Base-by-base conservation (phyloP, 1,284 basidiomycete species). In the Microbotryum saponariae region DNA sequence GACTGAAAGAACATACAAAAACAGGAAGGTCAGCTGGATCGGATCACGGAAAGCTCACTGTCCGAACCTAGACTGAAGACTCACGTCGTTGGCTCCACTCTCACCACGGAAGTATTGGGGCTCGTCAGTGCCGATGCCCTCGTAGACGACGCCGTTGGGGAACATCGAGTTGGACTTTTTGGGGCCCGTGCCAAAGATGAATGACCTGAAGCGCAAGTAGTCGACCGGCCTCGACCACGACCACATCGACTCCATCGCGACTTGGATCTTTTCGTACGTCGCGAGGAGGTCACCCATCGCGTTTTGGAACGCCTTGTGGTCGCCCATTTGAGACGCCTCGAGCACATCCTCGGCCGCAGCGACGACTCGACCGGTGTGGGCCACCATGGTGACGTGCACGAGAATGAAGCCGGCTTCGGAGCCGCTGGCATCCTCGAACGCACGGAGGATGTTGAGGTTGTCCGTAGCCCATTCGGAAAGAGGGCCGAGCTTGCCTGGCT, bases 161-260 rank as follows among this genome's bases (percentile, higher is more conserved):
- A 74, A 74, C 71, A 73, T 72, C 29, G 66, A 64, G 31, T 73
- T 74, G 56, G 62, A 62, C 58, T 72, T 69, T 55, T 70, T 68
- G 8, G 72, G 72, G 12, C 67, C 72, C 2, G 68, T 71, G 20
- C 73, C 73, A 46, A 73, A 74, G 65, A 74, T 74, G 61, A 74
- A 74, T 44, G 64, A 62, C 9, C 73, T 66, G 63, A 73, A 73
- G 51, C 68, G 70, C 52, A 72, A 66, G 49, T 74, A 74, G 53
- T 74, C 73, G 3, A 51, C 25, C 3, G 69, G 68, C 3, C 69
- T 58, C 1, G 61, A 65, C 9, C 71, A 63, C 6, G 12, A 12
- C 73, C 73, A 74, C 73, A 74, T 74, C 33, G 68, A 73, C 55
- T 73, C 72, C 73, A 74, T 74, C 18, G 56, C 51, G 20, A 54